phyloP scores from a whole-genome alignment of 768 basidiomycete genomes.

The Podaxis mareebaensis region DNA sequence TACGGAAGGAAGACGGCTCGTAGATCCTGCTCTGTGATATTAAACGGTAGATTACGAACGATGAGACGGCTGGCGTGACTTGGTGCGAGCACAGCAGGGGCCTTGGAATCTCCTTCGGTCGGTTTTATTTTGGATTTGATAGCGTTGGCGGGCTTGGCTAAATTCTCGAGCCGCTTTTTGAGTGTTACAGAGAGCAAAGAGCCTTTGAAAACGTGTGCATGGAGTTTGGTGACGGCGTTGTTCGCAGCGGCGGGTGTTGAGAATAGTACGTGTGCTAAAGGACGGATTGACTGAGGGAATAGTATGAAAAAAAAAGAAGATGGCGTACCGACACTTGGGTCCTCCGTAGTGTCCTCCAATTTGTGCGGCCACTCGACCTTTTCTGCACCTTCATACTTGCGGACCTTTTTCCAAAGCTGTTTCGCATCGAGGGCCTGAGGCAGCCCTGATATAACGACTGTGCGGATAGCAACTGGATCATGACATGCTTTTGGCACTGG shows the following conservation, averaged over 20 bases:
- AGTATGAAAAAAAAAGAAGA: neutral
- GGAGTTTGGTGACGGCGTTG: constrained; percentile 75
- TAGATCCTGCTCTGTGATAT: constrained; percentile 82
- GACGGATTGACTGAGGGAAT: neutral
- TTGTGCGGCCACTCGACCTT: constrained; percentile 71
- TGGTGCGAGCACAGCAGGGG: constrained; percentile 40
- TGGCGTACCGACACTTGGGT: constrained; percentile 50
- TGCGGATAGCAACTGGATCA: constrained; percentile 85
- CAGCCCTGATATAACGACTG: constrained; percentile 75
- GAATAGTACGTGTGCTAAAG: constrained; percentile 73
- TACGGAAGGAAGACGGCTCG: constrained; percentile 84
- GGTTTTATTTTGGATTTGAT: constrained; percentile 19
- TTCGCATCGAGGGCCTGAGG: constrained; percentile 64
- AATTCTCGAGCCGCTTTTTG: constrained; percentile 79
- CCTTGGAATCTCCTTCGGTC: constrained; percentile 28
- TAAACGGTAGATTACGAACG: constrained; percentile 85
- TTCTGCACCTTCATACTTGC: constrained; percentile 77
- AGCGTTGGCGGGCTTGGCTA: constrained; percentile 45
- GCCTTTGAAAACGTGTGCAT: constrained; percentile 93
- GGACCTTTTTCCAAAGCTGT: constrained; percentile 80
- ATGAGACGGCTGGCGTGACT: constrained; percentile 82
- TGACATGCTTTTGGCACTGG: constrained; percentile 37
- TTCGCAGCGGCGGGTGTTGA: constrained; percentile 64
- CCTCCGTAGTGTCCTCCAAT: constrained; percentile 42
- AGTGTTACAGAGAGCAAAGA: constrained; percentile 81